These are phyloP conservation scores for Cladosporium sphaerospermum DNA, from an alignment of 2,329 filamentous ascomycete genomes.

Conservation along the genomic window DNA sequence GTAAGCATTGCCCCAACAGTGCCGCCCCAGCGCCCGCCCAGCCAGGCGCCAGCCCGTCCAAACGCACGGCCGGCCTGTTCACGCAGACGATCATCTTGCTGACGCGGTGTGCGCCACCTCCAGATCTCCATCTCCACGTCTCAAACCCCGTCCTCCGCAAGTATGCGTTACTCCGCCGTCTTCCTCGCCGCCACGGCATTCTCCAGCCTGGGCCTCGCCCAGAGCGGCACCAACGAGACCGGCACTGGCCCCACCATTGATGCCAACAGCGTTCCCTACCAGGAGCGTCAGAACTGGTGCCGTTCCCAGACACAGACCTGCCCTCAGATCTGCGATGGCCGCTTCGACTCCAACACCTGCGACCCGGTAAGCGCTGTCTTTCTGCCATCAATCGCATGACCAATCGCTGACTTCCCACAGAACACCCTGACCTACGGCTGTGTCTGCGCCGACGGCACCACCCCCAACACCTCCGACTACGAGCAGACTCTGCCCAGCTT, in stretches of 20 bases:
- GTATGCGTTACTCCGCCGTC: conserved; percentile 44
- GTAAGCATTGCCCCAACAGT: background rate
- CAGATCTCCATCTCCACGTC: conserved; percentile 6
- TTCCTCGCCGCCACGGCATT: conserved; percentile 43
- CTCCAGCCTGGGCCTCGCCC: conserved; percentile 40
- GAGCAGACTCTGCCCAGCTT: conserved; percentile 53
- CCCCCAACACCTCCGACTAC: conserved; percentile 52
- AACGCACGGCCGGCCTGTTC: conserved; percentile 6
- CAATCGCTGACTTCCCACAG: conserved; percentile 20
- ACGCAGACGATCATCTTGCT: background rate
- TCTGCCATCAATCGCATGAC: background rate
- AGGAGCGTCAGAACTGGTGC: conserved; percentile 48
- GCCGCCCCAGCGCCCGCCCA: background rate
- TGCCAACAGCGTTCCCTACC: conserved; percentile 33
- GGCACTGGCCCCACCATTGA: conserved; percentile 38
- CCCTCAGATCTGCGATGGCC: conserved; percentile 51
- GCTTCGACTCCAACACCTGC: conserved; percentile 48
- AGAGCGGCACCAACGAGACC: conserved; percentile 35
- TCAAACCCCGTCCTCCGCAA: conserved; percentile 24
- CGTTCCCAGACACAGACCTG: conserved; percentile 53
- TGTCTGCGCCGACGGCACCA: conserved; percentile 50
- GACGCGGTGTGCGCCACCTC: conserved; percentile 6
- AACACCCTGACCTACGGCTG: conserved; percentile 51
- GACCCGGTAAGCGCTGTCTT: conserved; percentile 45
- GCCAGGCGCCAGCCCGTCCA: background rate